Evolutionary conservation across 2,329 filamentous ascomycete species (phyloP).

Genomic region (Ceratocystis diversiconidia): DNA sequence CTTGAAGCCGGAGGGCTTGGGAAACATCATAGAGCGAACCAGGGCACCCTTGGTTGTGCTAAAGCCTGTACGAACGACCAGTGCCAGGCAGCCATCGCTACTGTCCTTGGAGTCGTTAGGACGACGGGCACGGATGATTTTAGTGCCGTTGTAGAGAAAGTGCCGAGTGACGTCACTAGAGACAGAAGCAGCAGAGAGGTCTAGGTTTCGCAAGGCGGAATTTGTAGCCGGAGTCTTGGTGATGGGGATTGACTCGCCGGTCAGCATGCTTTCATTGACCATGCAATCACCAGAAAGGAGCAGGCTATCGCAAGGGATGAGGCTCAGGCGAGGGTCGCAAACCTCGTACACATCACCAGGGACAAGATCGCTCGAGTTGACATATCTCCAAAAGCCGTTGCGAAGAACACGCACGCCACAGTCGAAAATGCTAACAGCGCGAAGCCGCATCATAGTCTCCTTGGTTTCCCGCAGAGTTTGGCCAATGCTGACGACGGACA

Average conservation of each 20-base stretch:
- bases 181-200: conserved; percentile 68
- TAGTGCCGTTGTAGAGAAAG: conserved; percentile 89
- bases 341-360: conserved; percentile 95
- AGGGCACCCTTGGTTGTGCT: conserved; percentile 94
- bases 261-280: conserved; percentile 98
- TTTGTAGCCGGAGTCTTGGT: conserved; percentile 79
- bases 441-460: conserved; percentile 74
- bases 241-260: conserved; percentile 83
- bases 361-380: conserved; percentile 75
- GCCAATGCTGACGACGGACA: conserved; percentile 82
- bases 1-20: conserved; percentile 95
- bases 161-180: conserved; percentile 72
- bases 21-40: conserved; percentile 95
- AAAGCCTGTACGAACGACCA: conserved; percentile 89
- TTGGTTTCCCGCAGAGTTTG: conserved; percentile 83
- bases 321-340: conserved; percentile 75
- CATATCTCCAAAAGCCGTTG: conserved; percentile 88
- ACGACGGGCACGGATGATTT: conserved; percentile 77
- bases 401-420: conserved; percentile 88
- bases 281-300: conserved; percentile 90
- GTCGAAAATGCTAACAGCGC: conserved; percentile 86
- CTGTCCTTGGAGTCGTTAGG: conserved; percentile 72
- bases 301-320: conserved; percentile 85
- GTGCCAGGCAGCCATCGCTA: conserved; percentile 73
- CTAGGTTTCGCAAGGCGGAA: conserved; percentile 59